A percentile compares a stretch with the other conserved stretches of the same genome.
phyloP scores from a whole-genome alignment of 208 protist species.

The Leishmania mexicana region DNA sequence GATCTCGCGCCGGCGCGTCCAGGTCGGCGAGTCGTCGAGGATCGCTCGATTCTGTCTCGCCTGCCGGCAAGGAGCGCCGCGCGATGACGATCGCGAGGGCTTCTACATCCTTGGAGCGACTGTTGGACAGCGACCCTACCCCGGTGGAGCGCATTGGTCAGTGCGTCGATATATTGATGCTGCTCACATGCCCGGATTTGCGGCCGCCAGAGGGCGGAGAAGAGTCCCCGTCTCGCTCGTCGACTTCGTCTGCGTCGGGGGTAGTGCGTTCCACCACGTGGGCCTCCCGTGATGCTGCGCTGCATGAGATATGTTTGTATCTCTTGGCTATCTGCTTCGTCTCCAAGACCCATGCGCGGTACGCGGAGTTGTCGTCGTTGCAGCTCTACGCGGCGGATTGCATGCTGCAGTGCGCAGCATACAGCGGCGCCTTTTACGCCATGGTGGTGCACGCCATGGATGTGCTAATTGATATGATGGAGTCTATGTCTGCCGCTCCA shows the following conservation, averaged over 20 bases:
- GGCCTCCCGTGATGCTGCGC: conserved; percentile 48
- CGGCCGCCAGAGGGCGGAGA: conserved; percentile 36
- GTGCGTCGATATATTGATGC: conserved; percentile 76
- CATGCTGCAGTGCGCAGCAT: conserved; percentile 65
- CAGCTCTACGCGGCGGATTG: conserved; percentile 69
- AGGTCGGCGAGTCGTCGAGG: background rate
- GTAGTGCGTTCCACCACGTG: conserved; percentile 67
- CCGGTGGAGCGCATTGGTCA: conserved; percentile 57
- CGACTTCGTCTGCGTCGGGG: conserved; percentile 35
- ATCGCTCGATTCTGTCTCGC: background rate
- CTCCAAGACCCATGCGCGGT: conserved; percentile 23
- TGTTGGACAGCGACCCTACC: conserved; percentile 24
- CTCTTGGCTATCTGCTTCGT: conserved; percentile 53
- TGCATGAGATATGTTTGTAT: conserved; percentile 52
- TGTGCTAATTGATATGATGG: conserved; percentile 31
- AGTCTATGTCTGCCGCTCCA: conserved; percentile 1
- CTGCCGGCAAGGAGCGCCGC: background rate
- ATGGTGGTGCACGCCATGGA: conserved; percentile 60
- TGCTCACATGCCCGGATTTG: conserved; percentile 74
- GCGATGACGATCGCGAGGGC: background rate
- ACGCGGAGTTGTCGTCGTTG: conserved; percentile 38
- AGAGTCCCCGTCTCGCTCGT: conserved; percentile 25
- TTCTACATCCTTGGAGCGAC: conserved; percentile 15
- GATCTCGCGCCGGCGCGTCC: conserved; percentile 14
- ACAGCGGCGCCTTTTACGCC: conserved; percentile 67